Conservation (phyloP, 2,329 filamentous ascomycete species). For the Macrophomina tecta region DNA sequence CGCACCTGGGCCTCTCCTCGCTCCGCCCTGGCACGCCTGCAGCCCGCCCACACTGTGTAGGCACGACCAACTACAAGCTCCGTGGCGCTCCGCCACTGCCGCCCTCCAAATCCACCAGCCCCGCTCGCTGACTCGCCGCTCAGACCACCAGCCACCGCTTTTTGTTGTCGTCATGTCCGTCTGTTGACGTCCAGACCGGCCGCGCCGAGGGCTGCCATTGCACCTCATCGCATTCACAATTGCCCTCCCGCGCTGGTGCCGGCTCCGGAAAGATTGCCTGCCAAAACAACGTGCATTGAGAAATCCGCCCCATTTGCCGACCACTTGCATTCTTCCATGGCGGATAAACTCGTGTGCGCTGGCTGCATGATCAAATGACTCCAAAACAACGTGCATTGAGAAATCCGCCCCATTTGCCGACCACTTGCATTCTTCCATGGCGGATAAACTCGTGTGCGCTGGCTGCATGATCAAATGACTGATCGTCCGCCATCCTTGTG, state of each 20-base stretch:
- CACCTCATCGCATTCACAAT: neutral
- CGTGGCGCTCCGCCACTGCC: slow-evolving; percentile 24
- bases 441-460: neutral
- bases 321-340: slow-evolving; percentile 1
- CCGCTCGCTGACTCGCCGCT: slow-evolving; percentile 22
- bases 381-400: no score
- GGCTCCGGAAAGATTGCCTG: neutral
- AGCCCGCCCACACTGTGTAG: neutral
- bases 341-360: neutral
- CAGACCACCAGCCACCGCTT: slow-evolving; percentile 24
- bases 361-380: neutral
- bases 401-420: neutral
- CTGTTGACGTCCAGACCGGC: neutral
- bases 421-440: slow-evolving; percentile 2
- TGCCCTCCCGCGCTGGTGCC: neutral
- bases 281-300: neutral
- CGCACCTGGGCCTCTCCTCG: neutral
- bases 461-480: slow-evolving; percentile 9
- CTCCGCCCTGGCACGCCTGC: slow-evolving; percentile 5
- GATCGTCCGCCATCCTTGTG: neutral
- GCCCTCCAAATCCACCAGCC: slow-evolving; percentile 17
- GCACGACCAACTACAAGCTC: slow-evolving; percentile 21
- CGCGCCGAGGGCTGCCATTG: neutral
- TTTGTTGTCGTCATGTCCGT: slow-evolving; percentile 8
- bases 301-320: neutral